Base-by-base conservation (phyloP, 2,329 filamentous ascomycete genomes). In the Chaetomiaceae sp. region DNA sequence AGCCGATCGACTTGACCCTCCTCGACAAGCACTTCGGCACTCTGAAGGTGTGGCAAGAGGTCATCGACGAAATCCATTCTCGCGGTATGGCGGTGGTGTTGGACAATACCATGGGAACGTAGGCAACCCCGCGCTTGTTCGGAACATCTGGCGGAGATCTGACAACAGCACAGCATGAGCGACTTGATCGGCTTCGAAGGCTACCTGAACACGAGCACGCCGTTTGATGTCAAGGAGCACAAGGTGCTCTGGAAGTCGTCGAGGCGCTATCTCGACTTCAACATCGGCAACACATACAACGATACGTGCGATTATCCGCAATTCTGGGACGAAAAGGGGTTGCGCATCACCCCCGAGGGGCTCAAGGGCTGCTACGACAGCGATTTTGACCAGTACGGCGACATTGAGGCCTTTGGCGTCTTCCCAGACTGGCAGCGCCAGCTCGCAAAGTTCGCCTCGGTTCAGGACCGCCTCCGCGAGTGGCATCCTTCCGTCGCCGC, bases 41-140 rank as follows among this genome's bases (percentile, higher is more conserved):
- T 46, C 78, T 87, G 50, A 66, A 76, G 17, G 69, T 74, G 51
- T 86, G 82, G 81, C 76, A 81, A 61, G 66, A 71, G 42, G 75
- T 77, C 2, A 78, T 86, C 48, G 69, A 75, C 8, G 81, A 81
- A 44, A 82, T 86, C n/a, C 83, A 87, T 61, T 66, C 68, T 3
- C 73, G 79, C 27, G 78, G 75, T 49, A 86, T 87, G 82, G 85
- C 84, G 68, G 80, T 86, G 37, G 70, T 87, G 29, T 67, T 86
- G 55, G 83, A 86, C 64, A 85, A 85, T 62, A 86, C 83, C 2
- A 76, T 86, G 64, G 76, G 80, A 42, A 87, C 83, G 72, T 77
- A 68, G 71, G 74, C 69, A 43, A 14, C 14, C 11, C 31, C 29
- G 8, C 6, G 6, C 9, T 12, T 6, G 6, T 9, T 20, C 15